Evolutionary conservation across 257 asterid genomes (phyloP), one percentile per base, ranked within the genome.

Genomic region (Anisodus tanguticus): DNA sequence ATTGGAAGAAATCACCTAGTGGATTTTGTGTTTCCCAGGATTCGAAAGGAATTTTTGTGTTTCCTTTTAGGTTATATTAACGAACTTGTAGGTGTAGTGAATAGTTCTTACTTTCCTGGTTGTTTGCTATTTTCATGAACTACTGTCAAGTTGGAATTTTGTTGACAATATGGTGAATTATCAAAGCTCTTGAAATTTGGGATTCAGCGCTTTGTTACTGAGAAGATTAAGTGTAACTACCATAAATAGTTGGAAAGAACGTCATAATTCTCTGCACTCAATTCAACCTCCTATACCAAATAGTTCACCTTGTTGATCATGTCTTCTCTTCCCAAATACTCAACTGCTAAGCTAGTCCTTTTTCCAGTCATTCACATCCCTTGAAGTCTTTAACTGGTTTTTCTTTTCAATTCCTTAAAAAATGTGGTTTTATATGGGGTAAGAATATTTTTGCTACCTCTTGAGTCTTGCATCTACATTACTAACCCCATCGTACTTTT

Each of bases 131-230:
- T 31, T 74, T 49, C 43, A 7, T 74, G 62, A 74, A 74, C 22
- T 22, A 49, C 22, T 49, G 19, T 49, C n/a, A 45, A 72, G 80
- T 72, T 72, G 45, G 55, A 22, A 54, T 11, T 74, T 22, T 74
- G 81, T 74, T 19, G 59, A 19, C 49, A 22, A 47, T 47, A 47
- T 72, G 60, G 60, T 5, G 60, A 74, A 74, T 74, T 12, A 74
- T 49, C 80, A 3, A 10, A 49, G 11, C n/a, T 74, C 60, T 74
- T 74, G 60, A 74, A 74, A 6, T 49, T 26, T 22, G 80, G 43
- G 60, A 49, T 74, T 74, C 60, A 26, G 43, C 80, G 49, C 62
- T 74, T 19, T 6, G 45, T 74, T 74, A 43, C 81, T 74, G 81
- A 19, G 62, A 74, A 74, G 81, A 19, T 22, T 60, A 1, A 0